Evolutionary conservation across 2,329 filamentous ascomycete genomes (phyloP).

Genomic region (Fusarium sp.): DNA sequence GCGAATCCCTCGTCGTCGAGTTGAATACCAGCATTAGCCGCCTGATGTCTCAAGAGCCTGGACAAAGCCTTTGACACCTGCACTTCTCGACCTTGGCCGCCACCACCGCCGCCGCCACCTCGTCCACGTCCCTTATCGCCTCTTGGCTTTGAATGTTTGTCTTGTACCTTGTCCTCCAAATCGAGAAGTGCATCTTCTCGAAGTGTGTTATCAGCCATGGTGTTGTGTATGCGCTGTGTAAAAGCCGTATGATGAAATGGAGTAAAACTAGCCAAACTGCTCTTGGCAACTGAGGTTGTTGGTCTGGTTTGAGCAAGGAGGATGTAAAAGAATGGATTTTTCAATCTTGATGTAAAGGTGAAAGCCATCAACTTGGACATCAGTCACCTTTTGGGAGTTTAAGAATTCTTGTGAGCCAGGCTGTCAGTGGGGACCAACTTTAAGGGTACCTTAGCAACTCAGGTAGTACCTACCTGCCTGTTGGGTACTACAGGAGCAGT

Average conservation of each 20-base stretch:
- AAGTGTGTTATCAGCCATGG: conserved; percentile 31
- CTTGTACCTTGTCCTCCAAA: conserved; percentile 45
- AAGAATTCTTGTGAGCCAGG: conserved; percentile 10
- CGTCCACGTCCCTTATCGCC: conserved; percentile 41
- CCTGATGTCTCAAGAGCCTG: conserved; percentile 66
- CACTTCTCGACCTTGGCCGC: conserved; percentile 56
- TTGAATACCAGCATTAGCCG: conserved; percentile 65
- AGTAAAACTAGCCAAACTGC: not conserved
- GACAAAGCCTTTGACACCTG: conserved; percentile 67
- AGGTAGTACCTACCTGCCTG: not conserved
- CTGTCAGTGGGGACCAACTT: conserved; percentile 6
- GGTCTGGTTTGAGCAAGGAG: not conserved
- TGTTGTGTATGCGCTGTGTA: conserved; percentile 2
- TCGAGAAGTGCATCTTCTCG: conserved; percentile 31
- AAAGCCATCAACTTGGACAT: conserved; percentile 10
- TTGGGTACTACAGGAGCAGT: not conserved
- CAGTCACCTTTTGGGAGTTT: not conserved
- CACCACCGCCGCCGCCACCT: conserved; percentile 48
- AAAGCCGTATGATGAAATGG: not conserved
- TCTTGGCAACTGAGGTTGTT: not conserved
- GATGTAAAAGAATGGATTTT: not conserved
- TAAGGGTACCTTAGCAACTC: too few relatives aligned
- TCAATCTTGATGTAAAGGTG: not conserved
- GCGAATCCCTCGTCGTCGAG: conserved; percentile 71
- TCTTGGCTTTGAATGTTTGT: conserved; percentile 35